Percentiles rank a stretch among this genome's conserved stretches.
These are phyloP conservation scores for Carex myosuroides DNA, from an alignment of 176 grass and related monocot species.

Conservation along the genomic window DNA sequence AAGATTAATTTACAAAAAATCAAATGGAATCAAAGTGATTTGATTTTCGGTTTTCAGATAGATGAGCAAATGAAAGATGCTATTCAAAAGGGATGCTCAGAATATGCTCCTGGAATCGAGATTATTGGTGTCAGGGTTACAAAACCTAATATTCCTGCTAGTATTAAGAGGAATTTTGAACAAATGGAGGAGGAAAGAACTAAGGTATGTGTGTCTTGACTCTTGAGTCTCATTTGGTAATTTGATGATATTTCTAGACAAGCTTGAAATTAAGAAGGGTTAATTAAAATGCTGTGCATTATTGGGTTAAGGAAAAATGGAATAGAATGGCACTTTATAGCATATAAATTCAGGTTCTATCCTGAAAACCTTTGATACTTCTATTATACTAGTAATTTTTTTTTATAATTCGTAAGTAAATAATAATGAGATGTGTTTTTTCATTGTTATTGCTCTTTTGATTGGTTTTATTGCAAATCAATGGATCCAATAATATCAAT, in stretches of 20 bases:
- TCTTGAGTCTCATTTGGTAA: neutral
- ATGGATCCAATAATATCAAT: neutral
- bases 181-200: constrained; percentile 94
- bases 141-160: constrained; percentile 79
- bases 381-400: neutral
- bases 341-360: neutral
- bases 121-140: constrained; percentile 87
- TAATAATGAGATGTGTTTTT: neutral
- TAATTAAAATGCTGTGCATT: neutral
- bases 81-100: constrained; percentile 81
- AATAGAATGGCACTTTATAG: neutral
- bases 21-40: neutral
- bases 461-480: neutral
- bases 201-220: constrained; percentile 47
- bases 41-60: constrained; percentile 43
- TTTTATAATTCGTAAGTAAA: neutral
- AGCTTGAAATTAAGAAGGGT: neutral
- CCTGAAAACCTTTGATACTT: neutral
- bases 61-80: constrained; percentile 96
- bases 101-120: constrained; percentile 95
- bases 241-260: neutral
- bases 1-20: neutral
- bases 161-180: constrained; percentile 82
- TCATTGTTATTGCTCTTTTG: neutral
- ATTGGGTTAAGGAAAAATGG: neutral